Conservation (phyloP, 139 green algal genomes). For the Eudorina sp. region DNA sequence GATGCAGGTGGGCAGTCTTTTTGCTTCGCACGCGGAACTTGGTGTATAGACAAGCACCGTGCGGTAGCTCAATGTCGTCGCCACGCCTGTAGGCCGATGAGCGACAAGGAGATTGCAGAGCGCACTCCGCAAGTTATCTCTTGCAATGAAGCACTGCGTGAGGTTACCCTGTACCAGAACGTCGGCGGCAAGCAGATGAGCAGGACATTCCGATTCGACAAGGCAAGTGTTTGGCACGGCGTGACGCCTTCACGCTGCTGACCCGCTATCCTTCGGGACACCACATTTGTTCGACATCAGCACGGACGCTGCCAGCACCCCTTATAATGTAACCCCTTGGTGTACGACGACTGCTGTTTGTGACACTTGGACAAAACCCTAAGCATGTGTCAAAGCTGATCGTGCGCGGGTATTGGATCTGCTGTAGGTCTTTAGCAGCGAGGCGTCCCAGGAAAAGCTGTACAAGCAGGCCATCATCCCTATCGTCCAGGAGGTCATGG, state of each 20-base stretch:
- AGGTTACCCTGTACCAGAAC: conserved; percentile 88
- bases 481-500: conserved; percentile 97
- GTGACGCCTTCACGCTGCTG: too few species aligned
- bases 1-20: conserved; percentile 87
- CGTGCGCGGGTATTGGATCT: too few species aligned
- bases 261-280: too few species aligned
- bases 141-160: conserved; percentile 83
- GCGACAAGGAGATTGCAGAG: conserved; percentile 79
- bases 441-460: conserved; percentile 88
- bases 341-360: too few species aligned
- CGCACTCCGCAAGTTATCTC: conserved; percentile 83
- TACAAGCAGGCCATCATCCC: conserved; percentile 89
- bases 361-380: too few species aligned
- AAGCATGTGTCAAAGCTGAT: too few species aligned
- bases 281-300: too few species aligned
- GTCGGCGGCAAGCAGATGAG: conserved; percentile 84
- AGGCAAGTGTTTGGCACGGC: conserved; percentile 69
- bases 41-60: not conserved
- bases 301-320: too few species aligned
- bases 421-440: conserved; percentile 87
- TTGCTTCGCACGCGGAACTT: not conserved
- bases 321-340: too few species aligned
- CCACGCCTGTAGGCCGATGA: conserved; percentile 76
- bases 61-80: too few species aligned
- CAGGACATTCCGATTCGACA: conserved; percentile 96